These are phyloP conservation scores for Porphyrellus sp. DNA, from an alignment of 1,284 basidiomycete genomes.

Conservation along the genomic window DNA sequence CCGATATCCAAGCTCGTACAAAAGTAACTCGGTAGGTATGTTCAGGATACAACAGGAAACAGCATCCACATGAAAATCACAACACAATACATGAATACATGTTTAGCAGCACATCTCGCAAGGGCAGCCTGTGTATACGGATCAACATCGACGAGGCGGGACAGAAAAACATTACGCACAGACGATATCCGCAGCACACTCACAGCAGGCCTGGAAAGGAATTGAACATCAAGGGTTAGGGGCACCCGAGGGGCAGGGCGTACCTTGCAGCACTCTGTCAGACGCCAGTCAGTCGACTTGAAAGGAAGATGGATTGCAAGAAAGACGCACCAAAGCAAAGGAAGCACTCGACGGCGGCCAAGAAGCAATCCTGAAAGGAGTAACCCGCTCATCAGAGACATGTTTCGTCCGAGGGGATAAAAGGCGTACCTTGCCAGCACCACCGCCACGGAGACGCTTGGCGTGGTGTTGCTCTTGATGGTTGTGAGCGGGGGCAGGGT, in stretches of 20 bases:
- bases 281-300: slow-evolving; percentile 3
- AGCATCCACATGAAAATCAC: slow-evolving; percentile 2
- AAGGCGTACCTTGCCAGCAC: slow-evolving; percentile 42
- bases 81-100: slow-evolving; percentile 5
- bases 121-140: slow-evolving; percentile 25
- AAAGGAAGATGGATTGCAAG: not conserved
- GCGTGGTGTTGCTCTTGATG: slow-evolving; percentile 41
- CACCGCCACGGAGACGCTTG: slow-evolving; percentile 49
- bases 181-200: slow-evolving; percentile 30
- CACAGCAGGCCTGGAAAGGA: slow-evolving; percentile 28
- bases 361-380: slow-evolving; percentile 46
- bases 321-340: slow-evolving; percentile 48
- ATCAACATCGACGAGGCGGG: slow-evolving; percentile 5
- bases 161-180: slow-evolving; percentile 16
- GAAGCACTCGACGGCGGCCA: slow-evolving; percentile 48
- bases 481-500: slow-evolving; percentile 39
- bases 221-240: not conserved
- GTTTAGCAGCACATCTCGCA: slow-evolving; percentile 35
- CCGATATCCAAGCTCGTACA: not conserved
- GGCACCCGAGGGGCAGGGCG: not conserved
- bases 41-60: slow-evolving; percentile 16
- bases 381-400: not conserved
- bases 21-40: not conserved
- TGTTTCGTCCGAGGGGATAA: not conserved
- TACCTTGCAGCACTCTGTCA: slow-evolving; percentile 36